Percentiles rank a stretch among this genome's conserved stretches.
Evolutionary conservation across 306 rosid genomes (phyloP).

Genomic region (Quercus variabilis): DNA sequence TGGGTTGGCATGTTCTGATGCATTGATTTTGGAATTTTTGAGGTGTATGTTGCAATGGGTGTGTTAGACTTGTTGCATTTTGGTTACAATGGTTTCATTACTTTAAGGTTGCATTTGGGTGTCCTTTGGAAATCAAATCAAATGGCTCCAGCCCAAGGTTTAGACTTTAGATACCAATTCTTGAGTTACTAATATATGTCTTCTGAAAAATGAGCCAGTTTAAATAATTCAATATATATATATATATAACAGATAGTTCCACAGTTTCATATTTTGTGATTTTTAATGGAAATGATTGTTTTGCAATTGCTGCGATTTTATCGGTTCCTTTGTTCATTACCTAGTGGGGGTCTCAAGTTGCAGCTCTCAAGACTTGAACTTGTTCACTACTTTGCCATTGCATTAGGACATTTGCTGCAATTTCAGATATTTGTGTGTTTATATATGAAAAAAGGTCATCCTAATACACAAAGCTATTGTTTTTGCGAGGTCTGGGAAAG

Average conservation of each 20-base stretch:
- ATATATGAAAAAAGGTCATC: not conserved
- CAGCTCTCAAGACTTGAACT: not conserved
- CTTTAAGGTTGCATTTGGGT: not conserved
- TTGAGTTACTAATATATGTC: not conserved
- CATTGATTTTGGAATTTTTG: not conserved
- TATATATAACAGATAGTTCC: not conserved
- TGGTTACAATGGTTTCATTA: not conserved
- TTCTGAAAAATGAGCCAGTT: not conserved
- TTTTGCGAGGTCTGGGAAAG: no score
- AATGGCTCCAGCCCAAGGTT: no score
- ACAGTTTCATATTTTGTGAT: not conserved
- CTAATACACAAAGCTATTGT: accelerated
- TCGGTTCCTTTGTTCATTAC: not conserved
- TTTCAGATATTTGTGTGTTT: not conserved
- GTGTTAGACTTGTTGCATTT: not conserved
- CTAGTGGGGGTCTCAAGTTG: not conserved
- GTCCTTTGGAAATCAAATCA: not conserved
- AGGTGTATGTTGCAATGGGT: not conserved
- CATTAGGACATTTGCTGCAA: not conserved
- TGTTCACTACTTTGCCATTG: not conserved
- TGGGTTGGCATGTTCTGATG: not conserved
- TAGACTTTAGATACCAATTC: not conserved
- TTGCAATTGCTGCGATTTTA: not conserved
- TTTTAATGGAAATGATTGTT: not conserved
- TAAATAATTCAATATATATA: not conserved